These are phyloP conservation scores for Sporisorium scitamineum DNA, from an alignment of 1,284 basidiomycete species.

Conservation along the genomic window DNA sequence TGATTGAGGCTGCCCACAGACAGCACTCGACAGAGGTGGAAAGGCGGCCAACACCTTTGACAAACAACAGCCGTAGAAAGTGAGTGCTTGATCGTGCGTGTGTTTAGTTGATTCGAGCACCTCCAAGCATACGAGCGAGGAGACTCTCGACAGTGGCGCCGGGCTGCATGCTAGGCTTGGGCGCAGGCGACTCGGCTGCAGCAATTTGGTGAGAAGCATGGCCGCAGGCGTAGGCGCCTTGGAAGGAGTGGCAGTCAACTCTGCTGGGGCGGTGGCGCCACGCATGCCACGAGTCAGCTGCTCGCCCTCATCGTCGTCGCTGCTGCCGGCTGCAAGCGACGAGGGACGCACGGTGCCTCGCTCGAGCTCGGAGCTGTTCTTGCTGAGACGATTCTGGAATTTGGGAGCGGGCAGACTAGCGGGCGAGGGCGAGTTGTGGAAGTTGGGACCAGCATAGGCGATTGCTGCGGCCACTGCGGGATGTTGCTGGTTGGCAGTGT, in stretches of 20 bases:
- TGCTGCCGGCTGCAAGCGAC: constrained; percentile 39
- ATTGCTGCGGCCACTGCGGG: constrained; percentile 41
- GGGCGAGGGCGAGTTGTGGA: constrained; percentile 65
- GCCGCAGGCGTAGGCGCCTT: constrained; percentile 28
- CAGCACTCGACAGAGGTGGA: neutral
- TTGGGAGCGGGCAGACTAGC: constrained; percentile 62
- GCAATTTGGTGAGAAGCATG: constrained; percentile 10
- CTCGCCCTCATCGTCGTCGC: constrained; percentile 39
- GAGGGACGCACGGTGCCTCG: constrained; percentile 26
- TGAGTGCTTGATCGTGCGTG: too few relatives aligned
- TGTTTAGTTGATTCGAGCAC: constrained; percentile 24
- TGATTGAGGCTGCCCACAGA: neutral
- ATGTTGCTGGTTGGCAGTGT: constrained; percentile 37
- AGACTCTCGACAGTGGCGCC: constrained; percentile 56
- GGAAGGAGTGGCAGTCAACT: constrained; percentile 34
- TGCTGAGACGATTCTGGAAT: constrained; percentile 46
- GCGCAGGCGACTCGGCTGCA: constrained; percentile 28
- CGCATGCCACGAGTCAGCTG: constrained; percentile 38
- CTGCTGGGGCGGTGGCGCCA: constrained; percentile 51
- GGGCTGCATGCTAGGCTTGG: constrained; percentile 39
- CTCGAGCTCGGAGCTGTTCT: constrained; percentile 42
- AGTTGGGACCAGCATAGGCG: constrained; percentile 63
- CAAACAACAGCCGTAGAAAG: neutral
- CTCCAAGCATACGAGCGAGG: constrained; percentile 57
- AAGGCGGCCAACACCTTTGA: neutral